Percentiles rank a stretch among this genome's conserved stretches.
Conservation (phyloP, 2,329 filamentous ascomycete species). For the Xylaria sp. region DNA sequence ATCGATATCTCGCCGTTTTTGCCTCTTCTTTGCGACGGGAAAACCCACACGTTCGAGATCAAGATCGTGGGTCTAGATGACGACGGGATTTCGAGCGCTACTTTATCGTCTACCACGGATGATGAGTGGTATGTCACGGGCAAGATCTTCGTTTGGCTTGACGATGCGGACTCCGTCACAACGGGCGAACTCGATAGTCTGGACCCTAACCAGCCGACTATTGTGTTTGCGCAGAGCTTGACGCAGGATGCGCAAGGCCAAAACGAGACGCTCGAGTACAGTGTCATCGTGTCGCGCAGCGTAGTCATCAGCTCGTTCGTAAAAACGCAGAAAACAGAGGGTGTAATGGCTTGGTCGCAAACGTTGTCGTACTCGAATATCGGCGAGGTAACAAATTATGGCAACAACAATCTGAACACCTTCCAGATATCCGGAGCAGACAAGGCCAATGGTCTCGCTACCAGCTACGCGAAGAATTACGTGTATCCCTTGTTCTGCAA, state of each 20-base stretch:
- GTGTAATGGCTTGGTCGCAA: conserved; percentile 50
- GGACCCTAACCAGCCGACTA: conserved; percentile 38
- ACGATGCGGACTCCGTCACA: conserved; percentile 46
- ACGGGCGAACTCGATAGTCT: conserved; percentile 38
- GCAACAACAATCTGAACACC: conserved; percentile 30
- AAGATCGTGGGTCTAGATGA: conserved; percentile 61
- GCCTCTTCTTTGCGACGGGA: conserved; percentile 60
- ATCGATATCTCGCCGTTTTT: conserved; percentile 78
- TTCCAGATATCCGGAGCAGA: conserved; percentile 42
- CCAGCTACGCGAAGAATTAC: conserved; percentile 40
- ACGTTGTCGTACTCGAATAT: conserved; percentile 49
- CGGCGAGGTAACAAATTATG: conserved; percentile 35
- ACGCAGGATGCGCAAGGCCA: conserved; percentile 43
- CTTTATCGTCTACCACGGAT: conserved; percentile 51
- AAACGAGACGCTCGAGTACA: conserved; percentile 57
- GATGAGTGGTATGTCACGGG: conserved; percentile 71
- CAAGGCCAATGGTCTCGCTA: conserved; percentile 26
- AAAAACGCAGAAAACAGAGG: conserved; percentile 41
- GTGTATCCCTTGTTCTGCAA: conserved; percentile 57
- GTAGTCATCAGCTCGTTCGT: conserved; percentile 51
- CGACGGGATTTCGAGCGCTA: conserved; percentile 41
- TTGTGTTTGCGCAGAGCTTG: conserved; percentile 47
- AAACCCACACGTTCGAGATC: conserved; percentile 62
- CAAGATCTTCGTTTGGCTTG: conserved; percentile 75
- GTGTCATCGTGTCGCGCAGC: conserved; percentile 49